Conservation (phyloP, 352 stramenopile species). For the Blastocystis sp. region DNA sequence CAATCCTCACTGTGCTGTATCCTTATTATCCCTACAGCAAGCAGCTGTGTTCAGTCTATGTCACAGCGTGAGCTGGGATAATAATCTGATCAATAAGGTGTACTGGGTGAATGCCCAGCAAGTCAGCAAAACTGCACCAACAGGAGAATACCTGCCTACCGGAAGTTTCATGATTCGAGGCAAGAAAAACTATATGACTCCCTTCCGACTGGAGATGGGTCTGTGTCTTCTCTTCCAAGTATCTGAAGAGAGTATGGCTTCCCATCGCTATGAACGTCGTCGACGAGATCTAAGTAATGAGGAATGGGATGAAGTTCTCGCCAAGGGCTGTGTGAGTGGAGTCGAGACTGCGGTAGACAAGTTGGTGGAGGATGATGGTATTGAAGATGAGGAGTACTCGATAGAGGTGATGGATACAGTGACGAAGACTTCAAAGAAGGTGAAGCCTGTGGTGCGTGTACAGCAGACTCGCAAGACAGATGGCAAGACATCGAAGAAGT, state of each 20-base stretch:
- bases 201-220: constrained; percentile 80
- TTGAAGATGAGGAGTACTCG: constrained; percentile 30
- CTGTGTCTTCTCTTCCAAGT: constrained; percentile 80
- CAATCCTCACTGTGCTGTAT: constrained; percentile 72
- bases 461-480: background rate
- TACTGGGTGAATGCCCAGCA: constrained; percentile 83
- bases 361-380: constrained; percentile 23
- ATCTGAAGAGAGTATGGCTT: constrained; percentile 76
- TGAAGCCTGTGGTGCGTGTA: constrained; percentile 61
- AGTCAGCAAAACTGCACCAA: constrained; percentile 80
- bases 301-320: constrained; percentile 44
- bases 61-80: constrained; percentile 80
- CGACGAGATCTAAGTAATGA: constrained; percentile 67
- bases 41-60: constrained; percentile 82
- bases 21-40: constrained; percentile 78
- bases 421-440: background rate
- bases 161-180: constrained; percentile 84
- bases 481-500: constrained; percentile 26
- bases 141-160: constrained; percentile 79
- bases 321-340: background rate
- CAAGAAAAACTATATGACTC: constrained; percentile 85
- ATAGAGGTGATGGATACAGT: constrained; percentile 60
- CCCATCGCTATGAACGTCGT: constrained; percentile 71
- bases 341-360: background rate
- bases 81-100: constrained; percentile 78